Evolutionary conservation across 176 grass and related monocot genomes (phyloP).

Genomic region (Hordeum vulgare): MorexV3_pseudomolecules_assembly NC_058523.1:40404831-40405330

Average conservation of each 20-base stretch:
- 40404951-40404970: neutral
- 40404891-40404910: neutral
- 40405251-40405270: neutral
- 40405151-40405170: neutral
- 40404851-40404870: neutral
- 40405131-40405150: constrained; percentile 1
- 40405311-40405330: neutral
- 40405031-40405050: neutral
- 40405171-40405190: neutral
- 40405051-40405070: neutral
- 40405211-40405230: neutral
- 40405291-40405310: neutral
- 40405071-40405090: neutral
- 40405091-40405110: neutral
- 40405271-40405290: neutral
- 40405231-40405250: neutral
- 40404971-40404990: neutral
- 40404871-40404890: neutral
- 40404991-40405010: constrained; percentile 1
- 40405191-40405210: neutral
- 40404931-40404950: neutral
- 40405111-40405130: neutral
- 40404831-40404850: neutral
- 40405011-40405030: neutral
- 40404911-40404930: constrained; percentile 4